Evolutionary conservation across 139 green algal species (phyloP).

Genomic region (Pleodorina starrii): DNA sequence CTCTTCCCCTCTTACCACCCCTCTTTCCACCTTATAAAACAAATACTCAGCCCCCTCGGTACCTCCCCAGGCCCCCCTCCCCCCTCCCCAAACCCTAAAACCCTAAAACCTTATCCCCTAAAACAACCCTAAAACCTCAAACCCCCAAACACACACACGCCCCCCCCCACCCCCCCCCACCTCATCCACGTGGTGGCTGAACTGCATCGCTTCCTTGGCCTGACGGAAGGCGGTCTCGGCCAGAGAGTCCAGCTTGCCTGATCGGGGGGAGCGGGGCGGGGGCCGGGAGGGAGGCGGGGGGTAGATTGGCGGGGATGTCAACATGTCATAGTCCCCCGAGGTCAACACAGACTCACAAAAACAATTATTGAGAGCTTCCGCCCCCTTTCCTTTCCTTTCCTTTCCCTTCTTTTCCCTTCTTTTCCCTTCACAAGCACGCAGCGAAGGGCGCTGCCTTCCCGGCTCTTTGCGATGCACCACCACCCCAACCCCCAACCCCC

Average conservation of each 20-base stretch:
- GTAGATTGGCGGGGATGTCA: not conserved
- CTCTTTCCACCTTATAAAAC: not conserved
- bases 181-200: slow-evolving; percentile 13
- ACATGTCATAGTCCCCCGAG: not conserved
- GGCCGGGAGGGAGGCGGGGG: not conserved
- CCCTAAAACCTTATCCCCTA: too few relatives aligned
- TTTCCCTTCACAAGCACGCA: not conserved
- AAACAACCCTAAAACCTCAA: too few relatives aligned
- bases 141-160: not conserved
- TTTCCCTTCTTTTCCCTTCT: not conserved
- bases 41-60: not conserved
- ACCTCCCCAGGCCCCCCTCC: too few relatives aligned
- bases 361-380: not conserved
- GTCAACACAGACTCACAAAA: not conserved
- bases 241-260: slow-evolving; percentile 33
- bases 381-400: not conserved
- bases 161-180: not conserved
- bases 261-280: too few relatives aligned
- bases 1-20: not conserved
- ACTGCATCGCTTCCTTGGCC: not conserved
- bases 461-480: too few relatives aligned
- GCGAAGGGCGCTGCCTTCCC: not conserved
- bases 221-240: not conserved
- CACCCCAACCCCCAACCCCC: not conserved
- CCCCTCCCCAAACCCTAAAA: not conserved